A percentile compares a stretch with the other conserved stretches of the same genome.
Evolutionary conservation across 345 rosid genomes (phyloP).

Genomic region (Lagerstroemia speciosa): DNA sequence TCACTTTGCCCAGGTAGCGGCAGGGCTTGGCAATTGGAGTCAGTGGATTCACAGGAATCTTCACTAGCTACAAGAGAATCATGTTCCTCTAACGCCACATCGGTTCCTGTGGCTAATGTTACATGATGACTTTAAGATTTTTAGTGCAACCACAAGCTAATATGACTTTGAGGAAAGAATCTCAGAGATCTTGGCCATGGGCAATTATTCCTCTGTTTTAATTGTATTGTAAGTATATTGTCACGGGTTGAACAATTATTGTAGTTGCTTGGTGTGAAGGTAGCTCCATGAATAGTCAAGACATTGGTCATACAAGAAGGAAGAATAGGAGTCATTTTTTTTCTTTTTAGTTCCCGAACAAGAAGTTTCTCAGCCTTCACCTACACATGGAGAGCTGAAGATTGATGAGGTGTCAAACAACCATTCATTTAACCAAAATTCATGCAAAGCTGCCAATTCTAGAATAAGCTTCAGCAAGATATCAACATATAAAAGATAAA

Average conservation of each 20-base stretch:
- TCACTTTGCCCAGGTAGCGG: conserved; percentile 35
- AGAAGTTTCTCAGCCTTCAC: conserved; percentile 15
- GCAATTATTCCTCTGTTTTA: conserved; percentile 27
- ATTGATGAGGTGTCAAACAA: not conserved
- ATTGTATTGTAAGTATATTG: conserved; percentile 36
- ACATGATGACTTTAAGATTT: conserved; percentile 17
- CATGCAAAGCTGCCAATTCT: not conserved
- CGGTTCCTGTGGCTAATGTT: conserved; percentile 51
- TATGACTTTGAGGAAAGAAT: conserved; percentile 40
- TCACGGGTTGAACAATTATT: conserved; percentile 32
- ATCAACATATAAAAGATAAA: not conserved
- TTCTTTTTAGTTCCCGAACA: not conserved
- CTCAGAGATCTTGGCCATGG: conserved; percentile 37
- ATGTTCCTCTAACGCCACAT: conserved; percentile 60
- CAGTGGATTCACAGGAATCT: conserved; percentile 25
- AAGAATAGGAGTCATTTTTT: conserved; percentile 48
- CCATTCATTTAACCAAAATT: not conserved
- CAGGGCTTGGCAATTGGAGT: conserved; percentile 22
- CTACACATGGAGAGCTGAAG: not conserved
- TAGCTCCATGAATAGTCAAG: conserved; percentile 45
- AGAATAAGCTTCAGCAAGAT: too few relatives aligned
- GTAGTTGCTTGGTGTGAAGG: conserved; percentile 30
- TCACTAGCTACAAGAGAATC: conserved; percentile 38
- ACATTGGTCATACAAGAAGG: conserved; percentile 52
- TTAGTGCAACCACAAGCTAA: conserved; percentile 24